These are phyloP conservation scores for Straminergon stramineum DNA, from an alignment of 225 moss, liverwort and hornwort genomes.

Conservation along the genomic window DNA sequence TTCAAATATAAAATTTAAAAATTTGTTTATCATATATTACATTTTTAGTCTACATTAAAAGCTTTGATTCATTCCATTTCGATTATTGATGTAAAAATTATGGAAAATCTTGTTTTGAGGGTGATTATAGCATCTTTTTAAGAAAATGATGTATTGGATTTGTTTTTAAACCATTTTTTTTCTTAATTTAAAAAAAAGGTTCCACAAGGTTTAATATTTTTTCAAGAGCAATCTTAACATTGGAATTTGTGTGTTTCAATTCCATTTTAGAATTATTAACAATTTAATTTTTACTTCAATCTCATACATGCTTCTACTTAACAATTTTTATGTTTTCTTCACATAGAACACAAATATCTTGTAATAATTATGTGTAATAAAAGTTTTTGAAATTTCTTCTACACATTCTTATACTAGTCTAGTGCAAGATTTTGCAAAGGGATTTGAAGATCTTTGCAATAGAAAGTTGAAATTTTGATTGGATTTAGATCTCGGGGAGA, in stretches of 20 bases:
- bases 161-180: neutral
- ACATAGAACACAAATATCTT: neutral
- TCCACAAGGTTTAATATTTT: neutral
- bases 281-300: neutral
- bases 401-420: neutral
- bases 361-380: neutral
- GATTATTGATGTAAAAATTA: neutral
- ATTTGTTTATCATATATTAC: fast-evolving
- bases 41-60: neutral
- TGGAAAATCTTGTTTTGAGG: neutral
- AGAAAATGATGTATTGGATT: neutral
- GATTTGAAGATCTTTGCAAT: neutral
- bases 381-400: neutral
- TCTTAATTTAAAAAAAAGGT: fast-evolving
- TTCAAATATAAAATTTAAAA: neutral
- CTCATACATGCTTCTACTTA: neutral
- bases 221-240: neutral
- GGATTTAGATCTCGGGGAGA: neutral
- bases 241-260: neutral
- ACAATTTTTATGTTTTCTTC: neutral
- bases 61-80: neutral
- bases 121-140: neutral
- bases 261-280: neutral
- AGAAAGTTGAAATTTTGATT: neutral
- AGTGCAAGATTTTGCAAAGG: fast-evolving